phyloP scores from a whole-genome alignment of 768 basidiomycete genomes.

The Termitomyces eurrhizus region DNA sequence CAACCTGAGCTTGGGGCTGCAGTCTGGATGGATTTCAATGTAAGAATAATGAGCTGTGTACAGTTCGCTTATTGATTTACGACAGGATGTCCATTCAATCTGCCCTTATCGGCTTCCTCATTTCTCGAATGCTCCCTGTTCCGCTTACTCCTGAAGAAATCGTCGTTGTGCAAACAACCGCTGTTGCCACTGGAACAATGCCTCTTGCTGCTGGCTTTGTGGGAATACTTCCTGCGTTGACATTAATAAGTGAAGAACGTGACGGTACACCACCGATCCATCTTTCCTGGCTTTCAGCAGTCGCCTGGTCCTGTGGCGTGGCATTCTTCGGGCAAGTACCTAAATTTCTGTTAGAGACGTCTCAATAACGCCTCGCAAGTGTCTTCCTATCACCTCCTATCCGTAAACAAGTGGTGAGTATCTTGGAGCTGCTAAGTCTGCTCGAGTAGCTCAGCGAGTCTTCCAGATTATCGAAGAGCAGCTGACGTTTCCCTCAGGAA shows the following conservation, averaged over 20 bases:
- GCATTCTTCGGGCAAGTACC: conserved; percentile 83
- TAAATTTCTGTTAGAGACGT: not conserved
- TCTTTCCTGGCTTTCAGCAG: conserved; percentile 67
- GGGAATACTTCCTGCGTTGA: conserved; percentile 88
- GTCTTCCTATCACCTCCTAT: conserved; percentile 97
- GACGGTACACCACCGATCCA: conserved; percentile 78
- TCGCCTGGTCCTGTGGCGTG: conserved; percentile 86
- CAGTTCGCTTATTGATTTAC: not conserved
- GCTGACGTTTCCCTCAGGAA: conserved; percentile 91
- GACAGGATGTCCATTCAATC: conserved; percentile 94
- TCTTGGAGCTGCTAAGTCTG: conserved; percentile 1
- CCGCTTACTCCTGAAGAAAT: conserved; percentile 90
- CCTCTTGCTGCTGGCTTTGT: conserved; percentile 85
- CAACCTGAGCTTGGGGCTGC: conserved; percentile 83
- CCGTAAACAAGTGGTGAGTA: conserved; percentile 80
- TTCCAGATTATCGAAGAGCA: conserved; percentile 88
- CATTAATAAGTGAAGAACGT: conserved; percentile 63
- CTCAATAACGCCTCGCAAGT: conserved; percentile 30
- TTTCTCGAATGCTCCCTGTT: conserved; percentile 69
- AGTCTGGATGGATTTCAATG: conserved; percentile 92
- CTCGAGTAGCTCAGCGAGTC: conserved; percentile 4
- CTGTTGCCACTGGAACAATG: conserved; percentile 92
- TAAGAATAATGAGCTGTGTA: conserved; percentile 28
- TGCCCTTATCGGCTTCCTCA: conserved; percentile 84
- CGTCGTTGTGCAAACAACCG: conserved; percentile 91